Evolutionary conservation across 495 filamentous ascomycete genomes (phyloP), one percentile per base, ranked within the genome.

Genomic region (Neurospora sublineolata): DNA sequence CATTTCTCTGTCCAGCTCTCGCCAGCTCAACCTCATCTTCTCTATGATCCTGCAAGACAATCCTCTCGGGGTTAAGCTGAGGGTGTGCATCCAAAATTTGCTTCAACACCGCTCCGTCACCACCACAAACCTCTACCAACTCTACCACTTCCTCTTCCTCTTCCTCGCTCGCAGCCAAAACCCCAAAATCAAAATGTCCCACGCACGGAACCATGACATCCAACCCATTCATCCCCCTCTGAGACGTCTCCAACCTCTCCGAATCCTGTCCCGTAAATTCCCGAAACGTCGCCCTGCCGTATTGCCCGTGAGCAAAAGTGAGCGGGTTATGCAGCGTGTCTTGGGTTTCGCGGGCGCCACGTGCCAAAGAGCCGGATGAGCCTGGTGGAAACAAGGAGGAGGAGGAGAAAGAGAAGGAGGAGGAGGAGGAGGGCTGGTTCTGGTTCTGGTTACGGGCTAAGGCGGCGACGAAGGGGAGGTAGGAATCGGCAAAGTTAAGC

Each of bases 121-220:
- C 73, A 16, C 75, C 77, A 6, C 75, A 73, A 1, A 77, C 72
- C 36, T 77, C 72, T 3, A 78, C 73, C 12, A 78, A 37, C 69
- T 78, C 64, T 6, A 68, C 58, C 5, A 76, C 27, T 6, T 73
- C 71, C 68, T 68, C 27, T 44, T 70, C 73, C 36, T 72, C 52
- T 16, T 72, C 69, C 64, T 70, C 72, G 4, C 42, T 20, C 42
- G 67, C 33, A 36, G 33, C 71, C 27, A 78, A 41, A 16, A 68
- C 1, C 1, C 44, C 27, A 70, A 78, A 78, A 46, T 74, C 72
- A 68, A 78, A 74, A 38, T 78, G 77, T 0, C 75, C 73, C 9
- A 71, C 67, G 3, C 71, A 67, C 3, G 75, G 77, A 20, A 78
- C 72, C 12, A 71, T 75, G 6, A 76, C 68, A 40, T 78, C 75